phyloP scores from a whole-genome alignment of 805 yeast genomes.

The Starmerella geochares region DNA sequence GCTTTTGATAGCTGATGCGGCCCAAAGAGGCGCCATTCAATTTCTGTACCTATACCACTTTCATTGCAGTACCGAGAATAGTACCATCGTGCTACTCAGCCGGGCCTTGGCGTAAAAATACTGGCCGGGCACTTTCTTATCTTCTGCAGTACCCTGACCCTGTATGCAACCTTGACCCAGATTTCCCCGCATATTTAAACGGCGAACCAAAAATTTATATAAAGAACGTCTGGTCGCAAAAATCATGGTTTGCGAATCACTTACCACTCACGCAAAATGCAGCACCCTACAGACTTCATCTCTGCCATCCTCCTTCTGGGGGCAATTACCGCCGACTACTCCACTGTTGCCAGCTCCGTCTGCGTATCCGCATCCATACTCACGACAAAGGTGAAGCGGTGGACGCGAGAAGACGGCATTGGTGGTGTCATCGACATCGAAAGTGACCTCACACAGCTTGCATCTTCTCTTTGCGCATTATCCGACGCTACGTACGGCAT shows the following conservation, averaged over 20 bases:
- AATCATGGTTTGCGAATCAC: not conserved
- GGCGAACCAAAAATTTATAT: not conserved
- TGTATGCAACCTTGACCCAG: not conserved
- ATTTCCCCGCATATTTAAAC: slow-evolving; percentile 3
- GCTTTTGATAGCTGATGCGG: too few species aligned
- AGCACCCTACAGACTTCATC: not conserved
- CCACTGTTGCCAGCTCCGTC: not conserved
- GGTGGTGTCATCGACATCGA: not conserved
- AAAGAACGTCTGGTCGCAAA: too few species aligned
- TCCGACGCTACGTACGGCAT: not conserved
- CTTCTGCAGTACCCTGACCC: not conserved
- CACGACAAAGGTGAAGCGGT: not conserved
- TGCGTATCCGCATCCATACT: not conserved
- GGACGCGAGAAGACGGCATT: not conserved
- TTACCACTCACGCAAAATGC: not conserved
- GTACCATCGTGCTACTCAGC: too few species aligned
- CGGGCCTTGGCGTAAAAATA: too few species aligned
- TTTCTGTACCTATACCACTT: too few species aligned
- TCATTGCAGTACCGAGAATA: too few species aligned
- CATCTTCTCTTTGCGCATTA: not conserved
- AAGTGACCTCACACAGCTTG: slow-evolving; percentile 4
- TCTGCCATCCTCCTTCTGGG: not conserved
- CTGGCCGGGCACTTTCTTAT: too few species aligned
- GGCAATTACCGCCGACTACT: slow-evolving; percentile 5
- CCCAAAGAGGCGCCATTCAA: too few species aligned